Base-by-base conservation (phyloP, 2,329 filamentous ascomycete species). In the Clarireedia monteithiana region DNA sequence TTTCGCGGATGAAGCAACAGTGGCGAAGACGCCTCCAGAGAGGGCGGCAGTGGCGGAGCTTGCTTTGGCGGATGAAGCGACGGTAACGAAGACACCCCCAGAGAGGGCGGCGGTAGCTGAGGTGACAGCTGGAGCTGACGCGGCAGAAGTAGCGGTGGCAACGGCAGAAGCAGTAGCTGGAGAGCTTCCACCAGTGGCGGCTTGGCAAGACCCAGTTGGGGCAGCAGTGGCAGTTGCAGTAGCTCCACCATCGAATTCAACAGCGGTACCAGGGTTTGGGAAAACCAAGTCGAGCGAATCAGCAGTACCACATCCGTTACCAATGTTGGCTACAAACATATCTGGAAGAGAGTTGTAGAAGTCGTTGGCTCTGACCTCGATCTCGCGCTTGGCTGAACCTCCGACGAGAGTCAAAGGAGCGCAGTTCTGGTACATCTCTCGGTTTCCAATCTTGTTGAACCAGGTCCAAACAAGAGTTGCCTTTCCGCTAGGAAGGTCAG, bases 351-450 rank as follows among this genome's bases (percentile, higher is more conserved):
- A 69, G 40, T 81, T 68, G 59, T 85, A 80, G 61, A 80, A 80
- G 1, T 75, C 70, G 55, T 82, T 65, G 45, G 68, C 69, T n/a
- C 69, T 62, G 48, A 65, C 60, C 5, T 59, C 42, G 27, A 70
- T 51, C 3, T 65, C 65, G 2, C 66, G 67, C 6, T 74, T 69
- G 53, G 71, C 68, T 1, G 74, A 71, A 23, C 73, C 72, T 4
- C 71, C 73, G 0, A 81, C 81, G 24, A 97, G 77, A 0, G 77
- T 79, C 48, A 95, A 71, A 0, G 89, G 83, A 0, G 87, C 89
- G 64, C 92, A 99, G 79, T 96, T 95, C 91, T 96, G 95, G 78
- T 97, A 96, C 79, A 96, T 90, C 69, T 97, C 94, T 1, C 91
- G 85, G 75, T 96, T 96, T 2, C 94, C 94, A 9, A 95, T 67